Evolutionary conservation across 345 rosid species (phyloP).

Genomic region (Dipteronia sinensis): DNA sequence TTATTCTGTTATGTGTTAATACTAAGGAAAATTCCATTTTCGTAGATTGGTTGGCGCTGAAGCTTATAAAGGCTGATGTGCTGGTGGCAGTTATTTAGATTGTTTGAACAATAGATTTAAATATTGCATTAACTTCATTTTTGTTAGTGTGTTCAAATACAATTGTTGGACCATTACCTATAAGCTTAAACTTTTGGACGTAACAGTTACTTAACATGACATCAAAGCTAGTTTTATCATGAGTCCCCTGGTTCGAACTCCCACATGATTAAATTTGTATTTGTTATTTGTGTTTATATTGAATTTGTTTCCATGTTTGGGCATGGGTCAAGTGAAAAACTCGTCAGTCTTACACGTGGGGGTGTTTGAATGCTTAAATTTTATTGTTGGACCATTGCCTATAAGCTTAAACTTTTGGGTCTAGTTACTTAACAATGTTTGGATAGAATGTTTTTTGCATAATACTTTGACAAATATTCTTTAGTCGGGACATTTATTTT

Average conservation of each 20-base stretch:
- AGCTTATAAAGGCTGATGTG: background rate
- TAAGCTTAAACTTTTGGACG: background rate
- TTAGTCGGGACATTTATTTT: background rate
- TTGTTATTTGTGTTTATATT: background rate
- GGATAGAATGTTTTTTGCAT: background rate
- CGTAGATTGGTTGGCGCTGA: background rate
- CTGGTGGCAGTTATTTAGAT: constrained; percentile 1
- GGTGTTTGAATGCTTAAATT: background rate
- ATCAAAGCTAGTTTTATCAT: background rate
- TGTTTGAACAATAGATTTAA: background rate
- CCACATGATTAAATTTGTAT: background rate
- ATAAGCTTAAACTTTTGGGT: background rate
- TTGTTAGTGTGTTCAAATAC: background rate
- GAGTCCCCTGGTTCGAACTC: background rate
- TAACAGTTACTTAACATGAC: no score
- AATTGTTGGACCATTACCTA: background rate
- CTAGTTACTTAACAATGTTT: background rate
- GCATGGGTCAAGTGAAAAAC: background rate
- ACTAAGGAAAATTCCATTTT: background rate
- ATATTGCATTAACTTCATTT: background rate
- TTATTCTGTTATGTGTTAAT: background rate
- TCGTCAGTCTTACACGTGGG: background rate
- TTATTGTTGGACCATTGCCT: background rate
- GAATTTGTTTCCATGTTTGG: background rate
- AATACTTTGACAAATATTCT: background rate